Base-by-base conservation (phyloP, 2,329 filamentous ascomycete species). In the Verticillium albo-atrum region DNA sequence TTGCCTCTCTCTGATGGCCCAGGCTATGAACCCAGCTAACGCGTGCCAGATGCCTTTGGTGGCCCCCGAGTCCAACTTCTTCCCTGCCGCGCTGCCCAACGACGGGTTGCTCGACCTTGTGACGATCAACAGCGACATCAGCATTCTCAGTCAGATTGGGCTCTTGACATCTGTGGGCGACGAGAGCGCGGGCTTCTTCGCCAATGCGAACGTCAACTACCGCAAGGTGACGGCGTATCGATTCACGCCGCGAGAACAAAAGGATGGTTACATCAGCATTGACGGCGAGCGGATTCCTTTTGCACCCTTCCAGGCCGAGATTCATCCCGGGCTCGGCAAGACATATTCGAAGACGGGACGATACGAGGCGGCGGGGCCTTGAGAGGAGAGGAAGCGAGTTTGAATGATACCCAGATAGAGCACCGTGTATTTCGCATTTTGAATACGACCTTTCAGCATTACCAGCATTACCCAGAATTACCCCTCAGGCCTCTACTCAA, bases 251-350 rank as follows among this genome's bases (percentile, higher is more conserved):
- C 86, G 85, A 57, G 77, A 89, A 63, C 82, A 88, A 67, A 78
- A 84, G 42, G 82, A 88, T 63, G 94, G 94, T 2, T 95, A 90
- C 72, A 96, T 99, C 71, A 96, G 92, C 71, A 92, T 99, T 64
- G 95, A 98, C 69, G 95, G 95, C 37, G 95, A 99, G 75, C 83
- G 84, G 58, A 81, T 96, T 3, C 90, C 92, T 0, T 98, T 96
- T 71, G 89, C 89, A 67, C 89, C 91, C 0, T 96, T 97, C 71
- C 95, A 99, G 77, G 91, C 88, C 2, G 95, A 99, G 75, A 82
- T 97, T 6, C 92, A 97, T 72, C 83, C 79, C 57, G 90, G 89
- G 0, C 78, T 99, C 26, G 95, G 91, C 1, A 91, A 90, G 4
- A 90, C 94, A n/a, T 78, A 98, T 63, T 91, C 91, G 55, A 91